A percentile compares a stretch with the other conserved stretches of the same genome.
These are phyloP conservation scores for Selenicereus undatus DNA, from an alignment of 148 eudicot genomes.

Conservation along the genomic window DNA sequence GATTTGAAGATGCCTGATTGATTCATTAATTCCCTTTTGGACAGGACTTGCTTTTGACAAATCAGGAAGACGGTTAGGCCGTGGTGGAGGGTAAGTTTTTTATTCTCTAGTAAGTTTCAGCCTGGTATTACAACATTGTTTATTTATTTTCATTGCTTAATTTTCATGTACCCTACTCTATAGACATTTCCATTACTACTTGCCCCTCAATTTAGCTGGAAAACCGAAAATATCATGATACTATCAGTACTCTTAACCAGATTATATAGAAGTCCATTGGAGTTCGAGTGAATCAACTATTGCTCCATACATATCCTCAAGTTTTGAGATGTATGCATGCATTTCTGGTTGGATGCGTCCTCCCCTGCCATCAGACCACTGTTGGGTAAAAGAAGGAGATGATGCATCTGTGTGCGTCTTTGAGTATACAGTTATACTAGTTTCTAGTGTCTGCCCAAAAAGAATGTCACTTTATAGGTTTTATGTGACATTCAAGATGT, in stretches of 20 bases:
- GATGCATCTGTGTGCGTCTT: neutral
- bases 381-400: neutral
- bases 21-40: neutral
- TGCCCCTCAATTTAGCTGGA: neutral
- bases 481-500: neutral
- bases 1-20: neutral
- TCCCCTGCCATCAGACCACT: too few relatives aligned
- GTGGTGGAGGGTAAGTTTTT: slow-evolving; percentile 92
- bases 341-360: neutral
- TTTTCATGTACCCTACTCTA: neutral
- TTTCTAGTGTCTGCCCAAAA: neutral
- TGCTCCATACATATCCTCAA: slow-evolving; percentile 2
- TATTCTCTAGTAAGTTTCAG: neutral
- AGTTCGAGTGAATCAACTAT: neutral
- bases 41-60: slow-evolving; percentile 96
- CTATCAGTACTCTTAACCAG: neutral
- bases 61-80: slow-evolving; percentile 94
- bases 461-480: neutral
- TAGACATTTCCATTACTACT: neutral
- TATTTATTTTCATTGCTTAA: neutral
- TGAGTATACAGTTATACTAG: neutral
- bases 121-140: neutral
- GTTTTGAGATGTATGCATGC: neutral
- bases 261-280: neutral
- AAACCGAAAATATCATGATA: neutral